Conservation (phyloP, 1,139 yeast species). For the Yamadazyma aaseri region DNA sequence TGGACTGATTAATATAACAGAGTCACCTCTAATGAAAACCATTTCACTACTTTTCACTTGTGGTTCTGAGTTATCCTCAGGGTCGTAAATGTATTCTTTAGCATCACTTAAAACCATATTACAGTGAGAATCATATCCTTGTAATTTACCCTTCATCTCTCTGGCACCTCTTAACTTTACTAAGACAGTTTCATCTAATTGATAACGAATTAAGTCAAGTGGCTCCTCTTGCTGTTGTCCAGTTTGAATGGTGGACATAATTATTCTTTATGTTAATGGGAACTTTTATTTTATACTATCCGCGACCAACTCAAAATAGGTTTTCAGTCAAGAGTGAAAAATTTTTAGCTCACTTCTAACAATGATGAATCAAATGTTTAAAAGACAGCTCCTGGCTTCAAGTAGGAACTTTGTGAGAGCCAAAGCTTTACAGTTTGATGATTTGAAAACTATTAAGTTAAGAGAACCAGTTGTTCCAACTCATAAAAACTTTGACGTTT, state of each 20-base stretch:
- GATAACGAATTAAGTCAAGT: slow-evolving; percentile 80
- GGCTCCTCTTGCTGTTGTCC: slow-evolving; percentile 56
- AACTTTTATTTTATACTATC: too few relatives aligned
- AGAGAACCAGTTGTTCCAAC: slow-evolving; percentile 89
- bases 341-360: slow-evolving; percentile 3
- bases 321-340: slow-evolving; percentile 3
- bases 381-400: slow-evolving; percentile 21
- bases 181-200: slow-evolving; percentile 81
- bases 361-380: slow-evolving; percentile 6
- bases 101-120: slow-evolving; percentile 95
- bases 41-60: slow-evolving; percentile 67
- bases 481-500: slow-evolving; percentile 65
- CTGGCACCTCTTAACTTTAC: slow-evolving; percentile 97
- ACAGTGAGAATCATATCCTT: slow-evolving; percentile 95
- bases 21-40: slow-evolving; percentile 95
- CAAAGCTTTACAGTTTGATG: slow-evolving; percentile 29
- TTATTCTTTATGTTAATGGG: too few relatives aligned
- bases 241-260: slow-evolving; percentile 37
- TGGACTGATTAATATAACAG: slow-evolving; percentile 77
- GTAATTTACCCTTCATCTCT: slow-evolving; percentile 85
- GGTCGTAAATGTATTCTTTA: slow-evolving; percentile 69
- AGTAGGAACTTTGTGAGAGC: slow-evolving; percentile 19
- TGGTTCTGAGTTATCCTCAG: slow-evolving; percentile 51
- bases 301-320: background rate
- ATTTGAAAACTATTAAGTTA: slow-evolving; percentile 40